phyloP scores from a whole-genome alignment of 2,329 filamentous ascomycete genomes.

The Fusarium papillatum region DNA sequence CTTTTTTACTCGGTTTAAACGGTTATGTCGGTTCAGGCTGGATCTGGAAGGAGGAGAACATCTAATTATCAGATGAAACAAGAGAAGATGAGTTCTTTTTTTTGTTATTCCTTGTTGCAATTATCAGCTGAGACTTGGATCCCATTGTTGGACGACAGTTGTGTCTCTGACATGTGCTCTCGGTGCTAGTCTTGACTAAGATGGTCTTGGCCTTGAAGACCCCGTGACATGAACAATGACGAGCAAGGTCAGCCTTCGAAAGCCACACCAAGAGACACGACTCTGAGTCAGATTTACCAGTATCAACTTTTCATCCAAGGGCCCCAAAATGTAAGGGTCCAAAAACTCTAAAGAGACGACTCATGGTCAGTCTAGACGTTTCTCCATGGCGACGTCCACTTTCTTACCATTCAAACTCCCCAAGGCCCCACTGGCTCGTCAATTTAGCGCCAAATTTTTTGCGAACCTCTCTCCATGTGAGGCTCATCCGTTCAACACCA shows the following conservation, averaged over 20 bases:
- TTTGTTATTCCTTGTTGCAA: not conserved
- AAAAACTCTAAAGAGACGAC: not conserved
- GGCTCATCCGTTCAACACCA: conserved; percentile 16
- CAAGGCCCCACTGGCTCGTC: not conserved
- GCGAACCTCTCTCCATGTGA: conserved; percentile 7
- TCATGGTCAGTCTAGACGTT: not conserved
- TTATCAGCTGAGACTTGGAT: not conserved
- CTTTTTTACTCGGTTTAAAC: not conserved
- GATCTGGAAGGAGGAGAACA: no score
- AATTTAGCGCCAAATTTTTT: conserved; percentile 44
- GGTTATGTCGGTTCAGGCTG: conserved; percentile 14
- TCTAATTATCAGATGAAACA: conserved; percentile 11
- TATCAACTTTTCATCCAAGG: not conserved
- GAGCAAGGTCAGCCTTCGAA: not conserved
- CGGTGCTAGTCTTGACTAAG: conserved; percentile 11
- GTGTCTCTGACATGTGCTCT: conserved; percentile 36
- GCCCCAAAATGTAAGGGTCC: not conserved
- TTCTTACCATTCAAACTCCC: not conserved
- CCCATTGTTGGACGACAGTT: not conserved
- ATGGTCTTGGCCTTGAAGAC: conserved; percentile 6
- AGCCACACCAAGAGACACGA: not conserved
- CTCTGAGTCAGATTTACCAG: not conserved
- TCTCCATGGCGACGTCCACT: not conserved
- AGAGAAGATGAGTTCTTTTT: not conserved
- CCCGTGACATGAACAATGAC: conserved; percentile 32